phyloP scores from a whole-genome alignment of 371 early-diverging fungal species.

The Mucor sp. region DNA sequence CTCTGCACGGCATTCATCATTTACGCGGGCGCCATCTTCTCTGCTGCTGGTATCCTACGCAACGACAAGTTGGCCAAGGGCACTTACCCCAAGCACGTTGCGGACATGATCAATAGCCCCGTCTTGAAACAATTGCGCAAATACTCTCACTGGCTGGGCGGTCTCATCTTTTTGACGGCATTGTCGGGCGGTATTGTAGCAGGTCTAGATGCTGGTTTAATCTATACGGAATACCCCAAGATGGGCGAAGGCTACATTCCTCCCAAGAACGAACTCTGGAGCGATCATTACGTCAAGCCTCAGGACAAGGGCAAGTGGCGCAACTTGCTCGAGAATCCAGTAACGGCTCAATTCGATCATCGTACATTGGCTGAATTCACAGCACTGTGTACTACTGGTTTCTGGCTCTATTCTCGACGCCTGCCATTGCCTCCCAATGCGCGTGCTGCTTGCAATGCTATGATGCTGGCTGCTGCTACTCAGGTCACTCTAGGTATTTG shows the following conservation, averaged over 20 bases:
- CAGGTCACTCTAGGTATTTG: constrained; percentile 75
- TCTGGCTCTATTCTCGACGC: constrained; percentile 74
- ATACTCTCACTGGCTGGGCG: constrained; percentile 58
- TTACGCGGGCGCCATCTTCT: constrained; percentile 77
- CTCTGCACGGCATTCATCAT: constrained; percentile 87
- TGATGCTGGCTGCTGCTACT: constrained; percentile 72
- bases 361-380: constrained; percentile 87
- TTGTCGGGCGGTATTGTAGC: constrained; percentile 94
- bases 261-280: constrained; percentile 72
- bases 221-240: constrained; percentile 93
- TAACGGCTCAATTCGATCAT: constrained; percentile 95
- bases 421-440: constrained; percentile 73
- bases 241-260: constrained; percentile 85
- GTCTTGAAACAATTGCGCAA: constrained; percentile 59
- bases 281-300: constrained; percentile 48
- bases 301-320: constrained; percentile 63
- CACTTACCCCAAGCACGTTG: constrained; percentile 39
- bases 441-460: constrained; percentile 64
- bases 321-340: constrained; percentile 91
- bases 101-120: constrained; percentile 55
- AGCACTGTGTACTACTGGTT: constrained; percentile 61
- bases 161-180: constrained; percentile 82
- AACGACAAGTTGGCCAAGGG: constrained; percentile 59
- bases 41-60: constrained; percentile 77
- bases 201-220: constrained; percentile 94